A percentile compares a stretch with the other conserved stretches of the same genome.
These are phyloP conservation scores for Ciborinia camelliae DNA, from an alignment of 2,329 filamentous ascomycete genomes.

Conservation along the genomic window DNA sequence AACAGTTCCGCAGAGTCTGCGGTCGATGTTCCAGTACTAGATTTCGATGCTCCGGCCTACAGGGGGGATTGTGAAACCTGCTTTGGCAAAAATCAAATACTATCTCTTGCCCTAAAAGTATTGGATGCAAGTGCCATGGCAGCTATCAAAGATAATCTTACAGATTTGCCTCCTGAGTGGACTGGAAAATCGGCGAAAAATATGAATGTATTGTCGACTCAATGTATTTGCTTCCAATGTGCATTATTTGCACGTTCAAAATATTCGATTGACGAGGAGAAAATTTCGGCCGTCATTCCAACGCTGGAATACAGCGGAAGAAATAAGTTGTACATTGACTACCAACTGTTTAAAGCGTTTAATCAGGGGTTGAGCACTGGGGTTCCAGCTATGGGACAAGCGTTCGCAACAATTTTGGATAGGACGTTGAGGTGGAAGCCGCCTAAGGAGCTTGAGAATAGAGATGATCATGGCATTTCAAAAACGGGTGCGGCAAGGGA, in stretches of 20 bases:
- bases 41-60: not conserved
- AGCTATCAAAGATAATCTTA: not conserved
- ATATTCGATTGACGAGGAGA: not conserved
- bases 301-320: not conserved
- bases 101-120: not conserved
- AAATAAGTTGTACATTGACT: not conserved
- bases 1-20: not conserved
- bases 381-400: not conserved
- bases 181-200: not conserved
- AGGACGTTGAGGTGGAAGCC: not conserved
- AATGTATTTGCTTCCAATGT: conserved; percentile 9
- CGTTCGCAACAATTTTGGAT: not conserved
- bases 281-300: not conserved
- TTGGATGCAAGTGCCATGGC: not conserved
- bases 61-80: not conserved
- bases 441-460: not conserved
- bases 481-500: not conserved
- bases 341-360: not conserved
- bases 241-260: not conserved
- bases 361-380: not conserved
- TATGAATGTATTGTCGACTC: not conserved
- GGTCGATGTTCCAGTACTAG: not conserved
- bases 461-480: not conserved
- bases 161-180: not conserved
- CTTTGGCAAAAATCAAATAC: not conserved